Evolutionary conservation across 176 grass and related monocot species (phyloP).

Genomic region (Luzula sylvatica): DNA sequence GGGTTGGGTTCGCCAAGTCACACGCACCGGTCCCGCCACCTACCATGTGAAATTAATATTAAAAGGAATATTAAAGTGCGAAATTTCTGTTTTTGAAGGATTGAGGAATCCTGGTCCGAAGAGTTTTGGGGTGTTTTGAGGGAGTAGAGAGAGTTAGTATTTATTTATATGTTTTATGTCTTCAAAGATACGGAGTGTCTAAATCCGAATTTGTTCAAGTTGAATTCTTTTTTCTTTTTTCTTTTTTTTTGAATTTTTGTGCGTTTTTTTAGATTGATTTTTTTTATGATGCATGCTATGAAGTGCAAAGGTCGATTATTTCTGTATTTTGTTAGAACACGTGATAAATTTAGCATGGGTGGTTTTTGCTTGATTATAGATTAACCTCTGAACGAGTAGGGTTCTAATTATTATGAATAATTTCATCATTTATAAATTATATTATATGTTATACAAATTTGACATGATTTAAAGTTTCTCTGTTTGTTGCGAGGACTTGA

Average conservation of each 20-base stretch:
- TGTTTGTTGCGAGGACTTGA: too few species aligned
- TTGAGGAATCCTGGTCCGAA: constrained; percentile 26
- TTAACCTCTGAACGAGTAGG: too few species aligned
- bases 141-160: neutral
- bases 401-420: too few species aligned
- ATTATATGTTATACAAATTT: constrained; percentile 2
- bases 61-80: neutral
- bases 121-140: constrained; percentile 1
- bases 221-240: too few species aligned
- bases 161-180: constrained; percentile 13
- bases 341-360: too few species aligned
- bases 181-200: constrained; percentile 1
- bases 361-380: too few species aligned
- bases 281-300: too few species aligned
- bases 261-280: too few species aligned
- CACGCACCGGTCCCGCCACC: constrained; percentile 20
- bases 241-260: too few species aligned
- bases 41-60: constrained; percentile 6
- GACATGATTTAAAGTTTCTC: too few species aligned
- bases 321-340: too few species aligned
- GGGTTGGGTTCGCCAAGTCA: constrained; percentile 43
- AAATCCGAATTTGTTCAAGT: constrained; percentile 3
- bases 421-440: neutral
- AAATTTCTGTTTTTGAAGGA: constrained; percentile 4
- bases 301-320: too few species aligned